Evolutionary conservation across 2,329 filamentous ascomycete genomes (phyloP).

Genomic region (Eurotiales sp.): DNA sequence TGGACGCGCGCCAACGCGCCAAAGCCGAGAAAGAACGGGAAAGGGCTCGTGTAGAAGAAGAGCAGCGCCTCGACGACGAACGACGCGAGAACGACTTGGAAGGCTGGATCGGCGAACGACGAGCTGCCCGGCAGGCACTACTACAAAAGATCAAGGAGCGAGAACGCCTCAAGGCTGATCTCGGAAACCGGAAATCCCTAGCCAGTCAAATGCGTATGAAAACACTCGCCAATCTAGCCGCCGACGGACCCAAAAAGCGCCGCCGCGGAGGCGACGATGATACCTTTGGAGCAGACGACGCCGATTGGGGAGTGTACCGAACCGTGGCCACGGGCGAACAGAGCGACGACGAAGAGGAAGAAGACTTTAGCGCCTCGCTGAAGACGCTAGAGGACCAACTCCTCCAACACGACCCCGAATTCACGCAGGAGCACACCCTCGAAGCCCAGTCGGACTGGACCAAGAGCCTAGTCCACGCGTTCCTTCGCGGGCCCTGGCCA

Average conservation of each 20-base stretch:
- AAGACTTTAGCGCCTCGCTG: slow-evolving; percentile 72
- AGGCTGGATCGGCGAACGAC: slow-evolving; percentile 78
- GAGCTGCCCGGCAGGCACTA: slow-evolving; percentile 66
- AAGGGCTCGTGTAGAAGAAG: slow-evolving; percentile 76
- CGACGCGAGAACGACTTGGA: slow-evolving; percentile 80
- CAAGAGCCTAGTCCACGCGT: slow-evolving; percentile 84
- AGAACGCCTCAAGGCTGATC: slow-evolving; percentile 86
- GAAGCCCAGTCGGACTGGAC: slow-evolving; percentile 95
- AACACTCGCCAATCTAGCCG: slow-evolving; percentile 90
- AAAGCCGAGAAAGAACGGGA: slow-evolving; percentile 95
- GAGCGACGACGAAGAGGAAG: slow-evolving; percentile 86
- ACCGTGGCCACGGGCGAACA: slow-evolving; percentile 77
- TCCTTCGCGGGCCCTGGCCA: slow-evolving; percentile 80
- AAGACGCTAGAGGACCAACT: slow-evolving; percentile 79
- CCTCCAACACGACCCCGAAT: slow-evolving; percentile 78
- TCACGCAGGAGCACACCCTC: slow-evolving; percentile 87
- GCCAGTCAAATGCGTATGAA: slow-evolving; percentile 98
- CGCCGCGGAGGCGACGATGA: slow-evolving; percentile 89
- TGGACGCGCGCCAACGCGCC: slow-evolving; percentile 87
- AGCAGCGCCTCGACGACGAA: slow-evolving; percentile 78
- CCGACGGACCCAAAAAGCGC: slow-evolving; percentile 80
- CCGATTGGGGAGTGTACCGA: slow-evolving; percentile 96
- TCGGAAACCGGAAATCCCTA: slow-evolving; percentile 93
- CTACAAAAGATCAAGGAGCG: slow-evolving; percentile 86
- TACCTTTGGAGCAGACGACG: slow-evolving; percentile 93